Base-by-base conservation (phyloP, 352 stramenopile species). In the Aphanomyces invadans region DNA sequence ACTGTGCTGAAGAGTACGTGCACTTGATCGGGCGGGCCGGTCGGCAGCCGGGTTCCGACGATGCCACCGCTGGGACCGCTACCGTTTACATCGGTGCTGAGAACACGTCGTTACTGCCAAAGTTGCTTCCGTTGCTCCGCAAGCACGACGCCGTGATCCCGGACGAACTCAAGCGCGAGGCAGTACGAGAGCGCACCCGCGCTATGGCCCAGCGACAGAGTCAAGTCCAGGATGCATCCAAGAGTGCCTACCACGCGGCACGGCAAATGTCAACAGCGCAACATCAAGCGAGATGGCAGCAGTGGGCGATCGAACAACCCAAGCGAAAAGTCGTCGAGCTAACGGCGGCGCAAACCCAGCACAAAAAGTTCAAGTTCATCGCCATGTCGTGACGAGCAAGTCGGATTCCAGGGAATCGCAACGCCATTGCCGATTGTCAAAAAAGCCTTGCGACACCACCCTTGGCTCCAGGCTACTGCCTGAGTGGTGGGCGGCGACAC, bases 21-120 rank as follows among this genome's bases (percentile, higher is more conserved):
- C 83, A 92, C 57, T 61, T 90, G 10, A 73, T 84, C 44, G 83
- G 83, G 15, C 79, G 83, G 15, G 76, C 71, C 17, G 77, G 77
- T 3, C 76, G 78, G 21, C 19, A 29, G 19, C 29, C 49, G 19
- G 29, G 21, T 9, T n/a, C 12, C 23, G 44, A 52, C 19, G 21
- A 9, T 28, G 56, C 12, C 25, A 33, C 44, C 12, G 25, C 56
- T 2, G 60, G 60, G 11, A 15, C 12, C 31, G 60, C 60, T 3
- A 67, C 60, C 23, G 42, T 67, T 23, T 67, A 49, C 46, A 15
- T 67, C 4, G 3, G 46, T n/a, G 60, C 26, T 11, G 60, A 67
- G 15, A 67, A 31, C 31, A 21, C 60, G 7, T 0, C 39, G 44
- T 32, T 67, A 5, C 57, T 67, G 26, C 42, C 31, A 33, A 42